A percentile compares a stretch with the other conserved stretches of the same genome.
These are phyloP conservation scores for Labyrinthula sp. DNA, from an alignment of 352 stramenopile genomes.

Conservation along the genomic window DNA sequence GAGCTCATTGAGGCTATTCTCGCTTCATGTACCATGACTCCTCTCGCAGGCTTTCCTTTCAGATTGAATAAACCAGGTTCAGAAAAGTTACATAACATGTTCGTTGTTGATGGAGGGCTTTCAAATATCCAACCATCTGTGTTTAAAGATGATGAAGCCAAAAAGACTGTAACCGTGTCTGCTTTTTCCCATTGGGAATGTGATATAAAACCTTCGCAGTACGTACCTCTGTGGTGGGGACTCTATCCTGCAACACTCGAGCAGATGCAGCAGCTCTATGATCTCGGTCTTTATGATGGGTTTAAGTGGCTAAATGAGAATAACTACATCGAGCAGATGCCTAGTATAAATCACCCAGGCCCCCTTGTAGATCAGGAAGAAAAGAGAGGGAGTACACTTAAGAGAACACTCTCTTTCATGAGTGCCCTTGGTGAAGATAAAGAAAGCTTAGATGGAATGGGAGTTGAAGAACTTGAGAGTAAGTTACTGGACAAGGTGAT, in stretches of 20 bases:
- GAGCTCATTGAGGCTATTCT: constrained; percentile 45
- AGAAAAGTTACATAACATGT: constrained; percentile 38
- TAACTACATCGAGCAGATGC: too few species aligned
- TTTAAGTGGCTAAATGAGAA: constrained; percentile 58
- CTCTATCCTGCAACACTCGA: constrained; percentile 41
- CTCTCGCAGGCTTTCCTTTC: constrained; percentile 55
- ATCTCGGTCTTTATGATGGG: constrained; percentile 36
- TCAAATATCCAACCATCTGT: constrained; percentile 55
- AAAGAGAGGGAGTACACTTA: too few species aligned
- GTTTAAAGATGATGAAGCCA: too few species aligned
- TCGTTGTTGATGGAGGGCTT: constrained; percentile 56
- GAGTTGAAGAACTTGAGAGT: too few species aligned
- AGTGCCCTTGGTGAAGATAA: too few species aligned
- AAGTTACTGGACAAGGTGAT: too few species aligned
- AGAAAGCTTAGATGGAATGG: too few species aligned
- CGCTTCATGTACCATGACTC: constrained; percentile 50
- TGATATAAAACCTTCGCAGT: constrained; percentile 62
- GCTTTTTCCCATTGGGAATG: constrained; percentile 59
- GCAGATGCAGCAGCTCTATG: constrained; percentile 16
- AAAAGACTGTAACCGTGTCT: constrained; percentile 49
- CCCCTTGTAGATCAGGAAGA: too few species aligned
- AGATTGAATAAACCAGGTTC: constrained; percentile 36
- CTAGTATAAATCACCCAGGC: too few species aligned
- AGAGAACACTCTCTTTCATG: too few species aligned
- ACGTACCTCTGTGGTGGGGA: constrained; percentile 61